Base-by-base conservation (phyloP, 345 rosid species). In the Acer yangbiense region DNA sequence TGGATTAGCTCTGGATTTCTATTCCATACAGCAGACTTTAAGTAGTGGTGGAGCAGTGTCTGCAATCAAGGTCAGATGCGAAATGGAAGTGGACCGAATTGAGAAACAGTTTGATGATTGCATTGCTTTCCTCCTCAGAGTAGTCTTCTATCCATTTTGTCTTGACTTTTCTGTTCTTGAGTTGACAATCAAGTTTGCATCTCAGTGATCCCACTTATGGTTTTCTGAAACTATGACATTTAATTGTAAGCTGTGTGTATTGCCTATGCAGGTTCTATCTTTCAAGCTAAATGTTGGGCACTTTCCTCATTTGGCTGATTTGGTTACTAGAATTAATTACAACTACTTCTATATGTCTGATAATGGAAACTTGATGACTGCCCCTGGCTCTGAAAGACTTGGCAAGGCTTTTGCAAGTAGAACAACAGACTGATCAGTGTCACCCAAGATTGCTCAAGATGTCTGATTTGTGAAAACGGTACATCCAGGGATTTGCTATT, bases 281-380 rank as follows among this genome's bases (percentile, higher is more conserved):
- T 93, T 92, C 78, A 96, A 92, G 84, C 90, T 94, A 63, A 96
- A 94, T 14, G 95, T 92, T 78, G 96, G 97, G 65, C 91, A 92
- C 85, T 96, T 96, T 69, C 99, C 99, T 77, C 99, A 96, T 84
- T 80, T 96, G 83, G 95, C 98, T 52, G 95, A 94, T 86, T 79
- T 96, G 77, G 98, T 96, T 71, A 90, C 98, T 7, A 89, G 98
- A 81, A 96, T 96, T 79, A 96, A 94, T 76, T 92, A 94, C 84
- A 96, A 96, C 86, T 87, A 91, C 82, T 92, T 85, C 89, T 96
- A 92, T 92, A 91, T 94, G 97, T 92, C 99, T 68, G 98, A 86
- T 23, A 84, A 82, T 71, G 98, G 98, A 76, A 91, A 87, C 87
- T 80, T 88, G 88, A 90, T 76, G 92, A 87, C 89, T 72, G 83